Percentiles rank a stretch among this genome's conserved stretches.
These are phyloP conservation scores for Fusarium chuoi DNA, from an alignment of 2,329 filamentous ascomycete species.

Conservation along the genomic window DNA sequence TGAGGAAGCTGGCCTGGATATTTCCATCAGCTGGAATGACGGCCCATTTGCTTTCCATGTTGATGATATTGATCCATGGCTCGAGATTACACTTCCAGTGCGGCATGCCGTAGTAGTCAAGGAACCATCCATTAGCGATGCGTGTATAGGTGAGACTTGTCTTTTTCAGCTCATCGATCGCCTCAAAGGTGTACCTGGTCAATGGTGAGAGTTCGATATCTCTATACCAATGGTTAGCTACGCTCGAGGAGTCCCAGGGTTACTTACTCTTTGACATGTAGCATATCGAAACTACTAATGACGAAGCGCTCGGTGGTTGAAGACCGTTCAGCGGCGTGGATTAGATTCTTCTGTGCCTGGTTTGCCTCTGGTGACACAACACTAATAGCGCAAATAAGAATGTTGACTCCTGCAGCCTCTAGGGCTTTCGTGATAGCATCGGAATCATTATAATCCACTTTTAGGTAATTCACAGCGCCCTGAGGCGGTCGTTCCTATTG, in stretches of 20 bases:
- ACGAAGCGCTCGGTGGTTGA: slow-evolving; percentile 22
- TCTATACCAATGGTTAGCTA: not conserved
- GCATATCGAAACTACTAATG: slow-evolving; percentile 38
- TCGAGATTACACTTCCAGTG: slow-evolving; percentile 31
- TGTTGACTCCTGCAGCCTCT: slow-evolving; percentile 9
- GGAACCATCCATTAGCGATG: slow-evolving; percentile 38
- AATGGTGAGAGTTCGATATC: slow-evolving; percentile 34
- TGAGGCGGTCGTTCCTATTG: not conserved
- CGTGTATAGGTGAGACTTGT: slow-evolving; percentile 26
- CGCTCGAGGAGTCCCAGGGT: fast-evolving
- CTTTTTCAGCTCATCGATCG: slow-evolving; percentile 24
- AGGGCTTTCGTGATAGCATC: not conserved
- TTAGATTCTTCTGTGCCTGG: slow-evolving; percentile 31
- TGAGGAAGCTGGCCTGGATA: slow-evolving; percentile 31
- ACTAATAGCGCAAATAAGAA: slow-evolving; percentile 36
- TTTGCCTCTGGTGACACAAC: slow-evolving; percentile 26
- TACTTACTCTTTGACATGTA: slow-evolving; percentile 31
- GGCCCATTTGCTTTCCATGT: slow-evolving; percentile 39
- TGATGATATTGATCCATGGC: slow-evolving; percentile 40
- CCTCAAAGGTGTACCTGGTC: slow-evolving; percentile 38
- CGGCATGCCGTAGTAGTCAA: slow-evolving; percentile 45
- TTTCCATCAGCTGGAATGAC: slow-evolving; percentile 26
- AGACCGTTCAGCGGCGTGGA: slow-evolving; percentile 22
- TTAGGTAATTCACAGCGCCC: slow-evolving; percentile 7
- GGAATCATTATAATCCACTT: slow-evolving; percentile 13